Base-by-base conservation (phyloP, 164 flowering plant species). In the Euptelea pleiosperma region DNA sequence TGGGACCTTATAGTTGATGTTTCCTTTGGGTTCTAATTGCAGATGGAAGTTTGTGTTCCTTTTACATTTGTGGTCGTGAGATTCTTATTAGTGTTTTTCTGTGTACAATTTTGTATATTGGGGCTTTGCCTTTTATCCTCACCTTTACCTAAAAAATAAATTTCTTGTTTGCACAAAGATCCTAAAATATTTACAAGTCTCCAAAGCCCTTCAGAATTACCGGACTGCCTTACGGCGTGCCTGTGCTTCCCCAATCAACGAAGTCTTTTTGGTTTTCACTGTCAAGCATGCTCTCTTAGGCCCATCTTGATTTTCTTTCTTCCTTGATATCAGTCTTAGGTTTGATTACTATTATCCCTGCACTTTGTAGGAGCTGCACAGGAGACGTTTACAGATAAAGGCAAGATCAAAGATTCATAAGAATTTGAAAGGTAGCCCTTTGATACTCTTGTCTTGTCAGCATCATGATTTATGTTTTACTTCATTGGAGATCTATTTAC, bases 311-410 rank as follows among this genome's bases (percentile, higher is more conserved):
- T n/a, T n/a, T 18, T 24, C 30, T 37, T 49, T 40, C 5, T 57
- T 22, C 22, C 35, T 39, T 9, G 0, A 26, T 0, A 34, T 12
- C n/a, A 16, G 12, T 30, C 25, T 12, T 51, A 18, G 3, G 33
- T 6, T 56, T 30, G 8, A 22, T 41, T 24, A 3, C 24, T 55
- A 9, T 55, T 57, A 22, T 58, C 36, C 28, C 57, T 70, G 28
- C 12, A 50, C 36, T 36, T 55, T 18, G 12, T 51, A 82, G 87
- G 87, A 82, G 61, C 64, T 82, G 57, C 82, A 76, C 49, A 73
- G 55, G 65, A 76, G 68, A 64, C 78, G 81, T 15, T 66, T 82
- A 52, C 75, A 75, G 55, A 76, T 82, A 50, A 82, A 82, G 55
- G 22, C 75, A 33, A 69, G 42, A 59, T 69, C 79, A 35, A 78